Evolutionary conservation across 2,329 filamentous ascomycete species (phyloP), one percentile per base, ranked within the genome.

Genomic region (Nemania sp.): DNA sequence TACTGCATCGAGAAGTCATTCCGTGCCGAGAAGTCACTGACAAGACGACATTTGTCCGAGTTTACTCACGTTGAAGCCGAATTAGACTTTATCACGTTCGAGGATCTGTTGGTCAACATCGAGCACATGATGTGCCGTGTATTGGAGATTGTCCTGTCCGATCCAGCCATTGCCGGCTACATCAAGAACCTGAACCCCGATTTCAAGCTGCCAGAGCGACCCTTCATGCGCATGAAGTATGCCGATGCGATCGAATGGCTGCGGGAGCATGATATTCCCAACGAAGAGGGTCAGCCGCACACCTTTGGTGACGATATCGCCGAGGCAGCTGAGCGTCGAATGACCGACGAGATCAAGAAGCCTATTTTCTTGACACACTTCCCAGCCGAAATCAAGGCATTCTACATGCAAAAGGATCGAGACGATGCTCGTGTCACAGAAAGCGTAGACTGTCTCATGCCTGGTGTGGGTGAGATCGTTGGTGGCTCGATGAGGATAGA

Each of bases 1-100:
- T 99, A 96, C 84, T 98, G 94, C 75, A 94, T 99, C 71, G 93
- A 97, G 78, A 97, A 97, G 77, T 98, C 94, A 1, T 99, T 99
- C 88, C 93, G 95, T 64, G 95, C 95, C 13, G 95, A 99, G 79
- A 97, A 97, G 80, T 94, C 90, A 6, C 83, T 98, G 59, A 99
- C 95, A 51, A 90, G 95, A 64, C 91, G 95, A 72, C 95, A 99
- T 52, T 80, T 99, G 71, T 91, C 92, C 49, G 95, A 99, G 79
- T 99, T 97, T 81, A 96, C 93, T 1, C 95, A 99, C 80, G 86
- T 99, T 68, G 95, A 99, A 79, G 94, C 89, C 60, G 95, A 99
- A 77, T 84, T 99, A 62, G 95, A 98, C 80, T 98, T 95, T 75
- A 96, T 99, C 80, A 86, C 85, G 68, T 99, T 99, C 73, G 85